Conservation (phyloP, 202 grass and related monocot species). For the Zoysia matrella region DNA sequence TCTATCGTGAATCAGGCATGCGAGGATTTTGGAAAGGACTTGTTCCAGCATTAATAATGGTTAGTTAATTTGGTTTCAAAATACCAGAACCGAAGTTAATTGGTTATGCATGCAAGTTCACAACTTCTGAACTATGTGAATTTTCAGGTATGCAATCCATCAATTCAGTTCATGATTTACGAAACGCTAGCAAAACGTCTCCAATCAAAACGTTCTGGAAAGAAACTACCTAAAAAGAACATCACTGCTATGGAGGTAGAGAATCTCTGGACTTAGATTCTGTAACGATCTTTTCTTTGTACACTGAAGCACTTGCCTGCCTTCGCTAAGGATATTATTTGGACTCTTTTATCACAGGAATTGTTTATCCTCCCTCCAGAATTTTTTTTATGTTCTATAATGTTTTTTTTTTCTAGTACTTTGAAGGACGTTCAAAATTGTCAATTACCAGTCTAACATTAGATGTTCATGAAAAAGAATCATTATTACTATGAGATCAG, state of each 20-base stretch:
- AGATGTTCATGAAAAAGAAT: constrained; percentile 13
- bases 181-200: constrained; percentile 85
- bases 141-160: constrained; percentile 94
- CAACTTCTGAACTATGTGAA: constrained; percentile 41
- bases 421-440: constrained; percentile 15
- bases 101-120: constrained; percentile 18
- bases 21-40: constrained; percentile 99
- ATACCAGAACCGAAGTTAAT: constrained; percentile 26
- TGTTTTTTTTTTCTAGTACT: background rate
- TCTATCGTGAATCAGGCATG: constrained; percentile 80
- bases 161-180: constrained; percentile 99
- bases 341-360: constrained; percentile 16
- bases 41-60: constrained; percentile 97
- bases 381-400: constrained; percentile 24
- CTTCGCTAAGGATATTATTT: background rate
- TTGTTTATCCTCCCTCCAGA: constrained; percentile 7
- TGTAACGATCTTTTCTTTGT: constrained; percentile 19
- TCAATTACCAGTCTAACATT: background rate
- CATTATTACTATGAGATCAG: constrained; percentile 14
- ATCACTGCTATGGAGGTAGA: constrained; percentile 86
- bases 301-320: background rate
- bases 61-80: constrained; percentile 50
- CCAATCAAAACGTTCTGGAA: constrained; percentile 67
- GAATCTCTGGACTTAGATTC: constrained; percentile 12
- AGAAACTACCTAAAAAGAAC: constrained; percentile 58